These are phyloP conservation scores for Globomyces pollinis-pini DNA, from an alignment of 192 early-diverging fungal species.

Conservation along the genomic window DNA sequence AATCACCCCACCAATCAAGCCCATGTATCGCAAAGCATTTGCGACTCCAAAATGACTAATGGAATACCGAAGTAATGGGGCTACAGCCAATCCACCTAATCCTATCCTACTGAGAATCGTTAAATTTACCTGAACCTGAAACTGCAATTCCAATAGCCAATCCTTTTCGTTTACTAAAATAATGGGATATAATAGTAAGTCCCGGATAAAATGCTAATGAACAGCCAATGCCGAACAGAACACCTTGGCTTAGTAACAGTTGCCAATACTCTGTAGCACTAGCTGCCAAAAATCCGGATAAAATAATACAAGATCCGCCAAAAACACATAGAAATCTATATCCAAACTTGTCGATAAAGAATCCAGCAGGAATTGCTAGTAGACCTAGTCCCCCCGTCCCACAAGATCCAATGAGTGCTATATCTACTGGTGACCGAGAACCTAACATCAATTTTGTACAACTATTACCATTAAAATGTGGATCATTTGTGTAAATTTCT, in stretches of 20 bases:
- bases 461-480: too few relatives aligned
- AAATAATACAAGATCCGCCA: background rate
- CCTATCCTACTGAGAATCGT: too few relatives aligned
- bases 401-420: slow-evolving; percentile 9
- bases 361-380: background rate
- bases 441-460: too few relatives aligned
- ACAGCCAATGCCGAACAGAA: slow-evolving; percentile 67
- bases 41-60: slow-evolving; percentile 39
- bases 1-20: slow-evolving; percentile 17
- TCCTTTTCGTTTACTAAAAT: slow-evolving; percentile 58
- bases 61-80: slow-evolving; percentile 44
- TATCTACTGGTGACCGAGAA: background rate
- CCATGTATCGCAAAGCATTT: slow-evolving; percentile 67
- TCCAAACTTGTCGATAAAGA: slow-evolving; percentile 3
- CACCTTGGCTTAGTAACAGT: slow-evolving; percentile 7
- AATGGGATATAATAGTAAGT: slow-evolving; percentile 59
- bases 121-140: slow-evolving; percentile 61
- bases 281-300: background rate
- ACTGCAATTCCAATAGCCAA: slow-evolving; percentile 68
- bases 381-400: background rate
- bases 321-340: background rate
- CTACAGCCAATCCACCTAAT: slow-evolving; percentile 63
- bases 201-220: slow-evolving; percentile 60
- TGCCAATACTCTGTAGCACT: slow-evolving; percentile 8
- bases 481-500: slow-evolving; percentile 1